Evolutionary conservation across 1,284 basidiomycete species (phyloP).

Genomic region (Hemileia vastatrix): DNA sequence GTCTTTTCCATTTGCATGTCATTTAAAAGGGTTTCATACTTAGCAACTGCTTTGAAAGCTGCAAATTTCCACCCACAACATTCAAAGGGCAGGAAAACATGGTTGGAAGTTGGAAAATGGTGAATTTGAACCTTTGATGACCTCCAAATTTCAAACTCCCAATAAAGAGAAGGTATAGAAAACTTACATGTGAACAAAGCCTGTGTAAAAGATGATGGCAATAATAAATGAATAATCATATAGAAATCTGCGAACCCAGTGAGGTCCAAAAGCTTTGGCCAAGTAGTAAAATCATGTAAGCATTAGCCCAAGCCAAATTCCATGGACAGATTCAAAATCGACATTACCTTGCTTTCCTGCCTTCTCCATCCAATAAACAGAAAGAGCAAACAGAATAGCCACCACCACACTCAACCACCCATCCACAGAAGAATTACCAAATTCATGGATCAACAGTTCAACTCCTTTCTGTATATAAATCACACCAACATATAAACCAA

Average conservation of each 20-base stretch:
- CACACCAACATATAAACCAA: slow-evolving; percentile 69
- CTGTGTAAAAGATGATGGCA: slow-evolving; percentile 47
- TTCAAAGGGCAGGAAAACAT: slow-evolving; percentile 18
- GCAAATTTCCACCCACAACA: too few species aligned
- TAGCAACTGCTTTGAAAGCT: too few species aligned
- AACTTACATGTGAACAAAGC: slow-evolving; percentile 45
- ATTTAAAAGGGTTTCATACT: too few species aligned
- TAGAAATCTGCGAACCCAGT: slow-evolving; percentile 43
- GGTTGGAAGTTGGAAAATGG: slow-evolving; percentile 4
- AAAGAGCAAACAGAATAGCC: slow-evolving; percentile 47
- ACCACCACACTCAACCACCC: slow-evolving; percentile 48
- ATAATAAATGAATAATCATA: slow-evolving; percentile 46
- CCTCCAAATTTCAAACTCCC: too few species aligned
- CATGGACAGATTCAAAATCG: neutral
- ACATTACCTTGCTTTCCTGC: slow-evolving; percentile 23
- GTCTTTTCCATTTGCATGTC: too few species aligned
- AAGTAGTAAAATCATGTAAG: neutral
- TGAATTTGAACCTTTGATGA: too few species aligned
- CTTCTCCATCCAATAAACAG: slow-evolving; percentile 43
- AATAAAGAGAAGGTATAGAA: slow-evolving; percentile 9
- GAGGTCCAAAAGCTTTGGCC: slow-evolving; percentile 29
- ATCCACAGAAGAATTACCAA: slow-evolving; percentile 26
- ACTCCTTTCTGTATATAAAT: slow-evolving; percentile 48
- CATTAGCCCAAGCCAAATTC: neutral
- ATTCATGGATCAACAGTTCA: slow-evolving; percentile 46